Percentiles rank a stretch among this genome's conserved stretches.
Evolutionary conservation across 1,284 basidiomycete species (phyloP).

Genomic region (Boletus albobrunnescens): DNA sequence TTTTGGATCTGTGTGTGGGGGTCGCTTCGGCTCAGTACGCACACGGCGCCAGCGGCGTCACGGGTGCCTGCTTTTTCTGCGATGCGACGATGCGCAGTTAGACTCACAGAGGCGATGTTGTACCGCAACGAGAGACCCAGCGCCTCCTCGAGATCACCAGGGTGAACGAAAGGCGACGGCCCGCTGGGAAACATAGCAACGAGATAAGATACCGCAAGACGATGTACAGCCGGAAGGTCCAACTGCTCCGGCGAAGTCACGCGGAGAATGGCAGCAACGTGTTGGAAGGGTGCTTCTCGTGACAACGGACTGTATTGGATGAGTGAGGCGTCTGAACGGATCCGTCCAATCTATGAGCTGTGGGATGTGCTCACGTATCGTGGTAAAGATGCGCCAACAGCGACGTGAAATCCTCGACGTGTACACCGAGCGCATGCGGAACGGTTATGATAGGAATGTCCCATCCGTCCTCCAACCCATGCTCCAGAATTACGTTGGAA

Average conservation of each 20-base stretch:
- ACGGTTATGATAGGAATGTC: constrained; percentile 32
- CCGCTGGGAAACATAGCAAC: constrained; percentile 43
- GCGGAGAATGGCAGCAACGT: constrained; percentile 49
- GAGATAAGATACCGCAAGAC: constrained; percentile 40
- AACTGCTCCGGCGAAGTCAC: constrained; percentile 51
- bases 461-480: neutral
- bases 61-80: too few relatives aligned
- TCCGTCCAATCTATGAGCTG: neutral
- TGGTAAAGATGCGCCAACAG: constrained; percentile 62
- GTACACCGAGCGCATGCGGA: constrained; percentile 34
- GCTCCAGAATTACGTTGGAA: constrained; percentile 32
- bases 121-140: constrained; percentile 46
- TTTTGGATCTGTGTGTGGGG: constrained; percentile 54
- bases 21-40: neutral
- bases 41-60: neutral
- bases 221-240: constrained; percentile 51
- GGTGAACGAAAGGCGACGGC: constrained; percentile 36
- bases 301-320: constrained; percentile 42
- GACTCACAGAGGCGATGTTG: constrained; percentile 43
- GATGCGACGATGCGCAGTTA: too few relatives aligned
- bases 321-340: neutral
- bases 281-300: constrained; percentile 39
- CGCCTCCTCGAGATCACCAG: constrained; percentile 46
- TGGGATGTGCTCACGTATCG: constrained; percentile 47
- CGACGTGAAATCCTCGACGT: constrained; percentile 46